Conservation (phyloP, 176 grass and related monocot genomes). For the Oryza glaberrima region DNA sequence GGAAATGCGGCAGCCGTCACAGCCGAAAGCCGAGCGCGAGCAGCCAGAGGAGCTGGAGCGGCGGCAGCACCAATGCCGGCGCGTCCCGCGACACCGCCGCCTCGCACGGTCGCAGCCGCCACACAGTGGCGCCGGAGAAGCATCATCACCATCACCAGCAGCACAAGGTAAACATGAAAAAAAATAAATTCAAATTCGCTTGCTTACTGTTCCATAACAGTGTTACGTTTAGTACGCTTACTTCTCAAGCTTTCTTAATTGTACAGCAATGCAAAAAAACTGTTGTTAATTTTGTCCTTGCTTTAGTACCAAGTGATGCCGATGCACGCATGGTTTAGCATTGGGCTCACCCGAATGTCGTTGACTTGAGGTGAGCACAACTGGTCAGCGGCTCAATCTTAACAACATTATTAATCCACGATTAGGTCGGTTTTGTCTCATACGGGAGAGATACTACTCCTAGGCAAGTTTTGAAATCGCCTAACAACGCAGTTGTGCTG, state of each 20-base stretch:
- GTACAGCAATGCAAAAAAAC: not conserved
- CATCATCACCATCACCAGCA: slow-evolving; percentile 27
- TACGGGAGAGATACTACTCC: not conserved
- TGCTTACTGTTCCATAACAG: slow-evolving; percentile 30
- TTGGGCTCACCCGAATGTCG: slow-evolving; percentile 48
- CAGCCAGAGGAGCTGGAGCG: slow-evolving; percentile 61
- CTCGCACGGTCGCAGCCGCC: slow-evolving; percentile 20
- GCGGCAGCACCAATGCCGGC: slow-evolving; percentile 40
- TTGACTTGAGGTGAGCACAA: slow-evolving; percentile 40
- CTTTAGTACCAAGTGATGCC: not conserved
- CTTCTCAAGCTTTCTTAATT: slow-evolving; percentile 26
- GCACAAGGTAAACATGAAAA: slow-evolving; percentile 2
- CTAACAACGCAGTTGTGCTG: slow-evolving; percentile 5
- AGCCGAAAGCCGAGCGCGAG: slow-evolving; percentile 43
- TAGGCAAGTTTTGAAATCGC: slow-evolving; percentile 47
- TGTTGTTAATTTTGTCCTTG: not conserved
- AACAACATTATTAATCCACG: slow-evolving; percentile 33
- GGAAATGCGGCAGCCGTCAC: slow-evolving; percentile 51
- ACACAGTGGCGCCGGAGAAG: slow-evolving; percentile 40
- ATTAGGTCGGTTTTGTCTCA: slow-evolving; percentile 38
- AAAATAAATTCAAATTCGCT: slow-evolving; percentile 51
- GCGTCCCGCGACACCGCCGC: slow-evolving; percentile 23
- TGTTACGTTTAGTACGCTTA: not conserved
- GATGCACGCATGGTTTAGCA: slow-evolving; percentile 3
- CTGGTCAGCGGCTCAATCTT: slow-evolving; percentile 34